Evolutionary conservation across 352 stramenopile genomes (phyloP).

Genomic region (Pythium phragmitis): DNA sequence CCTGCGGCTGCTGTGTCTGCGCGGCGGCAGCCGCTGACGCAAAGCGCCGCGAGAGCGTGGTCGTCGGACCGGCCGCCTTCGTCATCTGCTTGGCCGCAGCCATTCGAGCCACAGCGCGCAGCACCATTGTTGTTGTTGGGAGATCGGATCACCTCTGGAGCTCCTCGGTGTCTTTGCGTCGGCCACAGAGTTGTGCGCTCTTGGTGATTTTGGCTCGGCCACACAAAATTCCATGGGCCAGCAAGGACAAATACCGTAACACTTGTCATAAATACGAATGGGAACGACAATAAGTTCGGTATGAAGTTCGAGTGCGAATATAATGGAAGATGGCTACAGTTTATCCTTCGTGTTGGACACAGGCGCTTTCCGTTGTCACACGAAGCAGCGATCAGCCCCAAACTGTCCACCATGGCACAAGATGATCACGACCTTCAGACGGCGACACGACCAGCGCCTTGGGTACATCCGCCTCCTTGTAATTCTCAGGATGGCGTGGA

Average conservation of each 20-base stretch:
- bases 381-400: no score
- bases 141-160: neutral
- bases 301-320: conserved; percentile 11
- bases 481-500: no score
- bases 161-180: neutral
- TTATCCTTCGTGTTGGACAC: neutral
- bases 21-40: conserved; percentile 16
- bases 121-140: conserved; percentile 19
- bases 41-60: conserved; percentile 24
- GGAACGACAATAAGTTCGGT: no score
- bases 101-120: conserved; percentile 22
- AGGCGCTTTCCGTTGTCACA: no score
- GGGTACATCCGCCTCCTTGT: no score
- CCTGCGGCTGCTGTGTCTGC: conserved; percentile 6
- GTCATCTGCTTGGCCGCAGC: conserved; percentile 21
- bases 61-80: conserved; percentile 13
- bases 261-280: conserved; percentile 6
- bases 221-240: conserved; percentile 14
- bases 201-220: conserved; percentile 13
- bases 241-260: conserved; percentile 4
- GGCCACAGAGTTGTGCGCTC: conserved; percentile 19
- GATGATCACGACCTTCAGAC: no score
- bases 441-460: no score
- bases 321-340: conserved; percentile 19
- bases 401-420: no score